phyloP scores from a whole-genome alignment of 2,329 filamentous ascomycete species.

The Lasiodiplodia citricola region DNA sequence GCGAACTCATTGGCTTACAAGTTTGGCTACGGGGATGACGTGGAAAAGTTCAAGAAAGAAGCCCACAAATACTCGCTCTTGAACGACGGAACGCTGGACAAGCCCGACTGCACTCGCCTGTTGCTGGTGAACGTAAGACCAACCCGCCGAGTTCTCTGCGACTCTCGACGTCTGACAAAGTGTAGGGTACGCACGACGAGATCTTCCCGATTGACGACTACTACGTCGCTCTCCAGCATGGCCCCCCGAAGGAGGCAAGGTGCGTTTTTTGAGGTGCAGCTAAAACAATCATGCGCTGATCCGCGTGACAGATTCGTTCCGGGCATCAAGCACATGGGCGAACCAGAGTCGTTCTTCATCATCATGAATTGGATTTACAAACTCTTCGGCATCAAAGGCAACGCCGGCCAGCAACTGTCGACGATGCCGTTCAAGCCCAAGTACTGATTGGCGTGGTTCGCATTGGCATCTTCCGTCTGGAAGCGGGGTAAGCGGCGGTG shows the following conservation, averaged over 20 bases:
- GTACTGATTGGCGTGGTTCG: conserved; percentile 38
- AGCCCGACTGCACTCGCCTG: conserved; percentile 53
- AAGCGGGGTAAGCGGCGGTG: conserved; percentile 12
- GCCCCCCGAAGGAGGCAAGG: conserved; percentile 58
- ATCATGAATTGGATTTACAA: conserved; percentile 57
- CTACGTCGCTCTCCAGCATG: conserved; percentile 60
- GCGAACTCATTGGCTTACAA: conserved; percentile 58
- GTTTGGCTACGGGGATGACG: conserved; percentile 47
- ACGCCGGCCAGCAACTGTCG: conserved; percentile 52
- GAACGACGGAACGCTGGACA: conserved; percentile 60
- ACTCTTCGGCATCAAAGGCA: conserved; percentile 51
- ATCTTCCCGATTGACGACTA: conserved; percentile 68
- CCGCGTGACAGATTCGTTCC: conserved; percentile 44
- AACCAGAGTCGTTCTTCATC: conserved; percentile 55
- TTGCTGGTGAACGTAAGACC: conserved; percentile 58
- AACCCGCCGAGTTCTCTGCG: not conserved
- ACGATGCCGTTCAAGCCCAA: conserved; percentile 55
- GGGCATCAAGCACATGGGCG: conserved; percentile 57
- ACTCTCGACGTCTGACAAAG: not conserved
- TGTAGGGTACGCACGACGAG: conserved; percentile 59
- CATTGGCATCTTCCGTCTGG: not conserved
- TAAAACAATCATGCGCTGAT: conserved; percentile 7
- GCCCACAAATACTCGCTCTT: conserved; percentile 60
- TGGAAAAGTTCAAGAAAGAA: conserved; percentile 54
- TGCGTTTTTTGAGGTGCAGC: conserved; percentile 26